Conservation (phyloP, 805 yeast species). For the Teunomyces cretensis region DNA sequence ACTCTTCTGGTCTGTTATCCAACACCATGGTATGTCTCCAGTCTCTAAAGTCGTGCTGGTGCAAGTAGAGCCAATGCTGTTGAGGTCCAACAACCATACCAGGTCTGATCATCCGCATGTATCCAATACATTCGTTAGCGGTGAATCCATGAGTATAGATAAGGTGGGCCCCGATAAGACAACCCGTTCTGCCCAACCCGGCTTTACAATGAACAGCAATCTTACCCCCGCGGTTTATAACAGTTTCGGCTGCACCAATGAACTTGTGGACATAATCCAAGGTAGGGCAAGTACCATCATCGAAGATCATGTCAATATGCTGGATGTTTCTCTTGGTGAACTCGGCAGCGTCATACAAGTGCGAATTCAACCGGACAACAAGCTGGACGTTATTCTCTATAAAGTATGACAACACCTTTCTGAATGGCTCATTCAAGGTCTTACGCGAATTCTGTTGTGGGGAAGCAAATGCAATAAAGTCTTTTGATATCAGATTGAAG, state of each 20-base stretch:
- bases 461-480: conserved; percentile 96
- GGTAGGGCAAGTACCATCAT: conserved; percentile 97
- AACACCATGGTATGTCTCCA: conserved; percentile 92
- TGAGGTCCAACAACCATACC: conserved; percentile 99
- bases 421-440: conserved; percentile 71
- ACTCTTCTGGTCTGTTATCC: conserved; percentile 62
- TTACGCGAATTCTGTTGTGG: conserved; percentile 65
- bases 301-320: conserved; percentile 94
- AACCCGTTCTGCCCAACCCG: conserved; percentile 96
- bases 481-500: conserved; percentile 86
- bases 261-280: conserved; percentile 90
- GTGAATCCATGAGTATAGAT: conserved; percentile 97
- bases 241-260: conserved; percentile 91
- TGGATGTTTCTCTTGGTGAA: conserved; percentile 81
- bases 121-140: conserved; percentile 94
- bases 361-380: conserved; percentile 91
- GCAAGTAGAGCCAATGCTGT: conserved; percentile 96
- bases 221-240: conserved; percentile 82
- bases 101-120: conserved; percentile 93
- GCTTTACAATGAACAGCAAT: conserved; percentile 99
- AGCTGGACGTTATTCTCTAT: conserved; percentile 70
- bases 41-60: conserved; percentile 93
- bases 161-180: conserved; percentile 94
- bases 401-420: conserved; percentile 78
- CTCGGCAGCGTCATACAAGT: conserved; percentile 79